Evolutionary conservation across 768 basidiomycete genomes (phyloP).

Genomic region (Calocybe gangraenosa): DNA sequence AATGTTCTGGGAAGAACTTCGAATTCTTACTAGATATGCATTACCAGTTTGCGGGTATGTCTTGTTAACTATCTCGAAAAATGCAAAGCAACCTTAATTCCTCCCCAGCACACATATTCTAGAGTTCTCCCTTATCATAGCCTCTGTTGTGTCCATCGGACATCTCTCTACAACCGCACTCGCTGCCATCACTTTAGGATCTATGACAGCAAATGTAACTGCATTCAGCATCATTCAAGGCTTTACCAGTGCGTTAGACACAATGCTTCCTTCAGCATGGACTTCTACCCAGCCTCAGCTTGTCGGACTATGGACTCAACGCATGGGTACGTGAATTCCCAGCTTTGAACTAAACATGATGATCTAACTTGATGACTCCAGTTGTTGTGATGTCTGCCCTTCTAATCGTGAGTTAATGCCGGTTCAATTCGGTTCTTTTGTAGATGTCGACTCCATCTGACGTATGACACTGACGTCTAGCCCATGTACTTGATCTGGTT

Average conservation of each 20-base stretch:
- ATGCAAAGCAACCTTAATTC: too few relatives aligned
- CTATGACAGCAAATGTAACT: constrained; percentile 71
- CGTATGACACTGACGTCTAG: constrained; percentile 18
- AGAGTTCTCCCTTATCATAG: constrained; percentile 83
- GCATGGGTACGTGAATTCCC: constrained; percentile 55
- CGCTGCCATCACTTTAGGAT: constrained; percentile 75
- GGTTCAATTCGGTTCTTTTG: neutral
- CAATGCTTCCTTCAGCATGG: constrained; percentile 92
- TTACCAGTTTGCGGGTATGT: constrained; percentile 69
- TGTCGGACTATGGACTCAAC: constrained; percentile 86
- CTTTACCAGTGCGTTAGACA: constrained; percentile 82
- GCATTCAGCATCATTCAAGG: constrained; percentile 80
- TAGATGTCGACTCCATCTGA: neutral
- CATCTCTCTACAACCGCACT: constrained; percentile 87
- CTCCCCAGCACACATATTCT: constrained; percentile 68
- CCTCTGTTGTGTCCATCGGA: constrained; percentile 82
- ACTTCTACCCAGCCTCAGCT: constrained; percentile 81
- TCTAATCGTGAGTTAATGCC: constrained; percentile 44
- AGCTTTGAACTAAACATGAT: neutral
- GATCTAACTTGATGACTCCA: constrained; percentile 20
- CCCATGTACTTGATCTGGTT: constrained; percentile 71
- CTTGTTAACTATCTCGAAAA: too few relatives aligned
- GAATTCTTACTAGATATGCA: constrained; percentile 58
- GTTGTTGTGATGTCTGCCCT: constrained; percentile 55
- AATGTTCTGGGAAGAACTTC: constrained; percentile 55